Percentiles rank a stretch among this genome's conserved stretches.
These are phyloP conservation scores for Paxillus ammoniavirescens DNA, from an alignment of 768 basidiomycete genomes.

Conservation along the genomic window DNA sequence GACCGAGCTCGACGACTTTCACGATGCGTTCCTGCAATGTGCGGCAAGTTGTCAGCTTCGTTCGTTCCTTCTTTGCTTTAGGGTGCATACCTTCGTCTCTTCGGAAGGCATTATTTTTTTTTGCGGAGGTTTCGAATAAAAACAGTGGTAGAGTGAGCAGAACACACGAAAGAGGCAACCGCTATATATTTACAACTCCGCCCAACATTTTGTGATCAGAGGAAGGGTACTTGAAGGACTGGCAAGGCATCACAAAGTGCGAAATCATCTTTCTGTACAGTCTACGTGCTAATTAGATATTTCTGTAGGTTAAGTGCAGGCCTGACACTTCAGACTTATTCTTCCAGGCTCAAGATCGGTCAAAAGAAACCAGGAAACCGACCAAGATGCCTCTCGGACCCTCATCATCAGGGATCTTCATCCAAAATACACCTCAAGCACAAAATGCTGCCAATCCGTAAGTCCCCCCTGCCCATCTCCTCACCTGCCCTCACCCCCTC, in stretches of 20 bases:
- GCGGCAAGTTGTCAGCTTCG: background rate
- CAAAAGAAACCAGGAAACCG: background rate
- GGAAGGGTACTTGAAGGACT: background rate
- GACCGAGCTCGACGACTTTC: slow-evolving; percentile 77
- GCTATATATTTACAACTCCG: slow-evolving; percentile 31
- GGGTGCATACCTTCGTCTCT: slow-evolving; percentile 72
- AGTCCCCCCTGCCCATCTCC: slow-evolving; percentile 7
- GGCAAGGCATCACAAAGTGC: background rate
- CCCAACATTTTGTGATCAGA: slow-evolving; percentile 14
- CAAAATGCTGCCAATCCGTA: slow-evolving; percentile 35
- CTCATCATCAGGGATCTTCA: slow-evolving; percentile 44
- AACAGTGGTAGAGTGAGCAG: background rate
- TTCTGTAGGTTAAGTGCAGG: too few species aligned
- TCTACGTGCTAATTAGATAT: too few species aligned
- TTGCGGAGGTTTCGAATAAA: slow-evolving; percentile 5
- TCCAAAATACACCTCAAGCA: slow-evolving; percentile 34
- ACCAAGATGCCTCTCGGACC: slow-evolving; percentile 47
- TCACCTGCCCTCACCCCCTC: background rate
- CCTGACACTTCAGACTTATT: too few species aligned
- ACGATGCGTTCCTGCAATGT: slow-evolving; percentile 70
- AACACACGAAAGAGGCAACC: slow-evolving; percentile 9
- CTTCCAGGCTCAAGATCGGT: background rate
- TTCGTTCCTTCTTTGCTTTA: background rate
- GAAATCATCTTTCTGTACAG: too few species aligned
- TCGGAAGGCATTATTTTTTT: slow-evolving; percentile 79